Conservation (phyloP, 441 rosid genomes). For the Brassica hybrid region DNA sequence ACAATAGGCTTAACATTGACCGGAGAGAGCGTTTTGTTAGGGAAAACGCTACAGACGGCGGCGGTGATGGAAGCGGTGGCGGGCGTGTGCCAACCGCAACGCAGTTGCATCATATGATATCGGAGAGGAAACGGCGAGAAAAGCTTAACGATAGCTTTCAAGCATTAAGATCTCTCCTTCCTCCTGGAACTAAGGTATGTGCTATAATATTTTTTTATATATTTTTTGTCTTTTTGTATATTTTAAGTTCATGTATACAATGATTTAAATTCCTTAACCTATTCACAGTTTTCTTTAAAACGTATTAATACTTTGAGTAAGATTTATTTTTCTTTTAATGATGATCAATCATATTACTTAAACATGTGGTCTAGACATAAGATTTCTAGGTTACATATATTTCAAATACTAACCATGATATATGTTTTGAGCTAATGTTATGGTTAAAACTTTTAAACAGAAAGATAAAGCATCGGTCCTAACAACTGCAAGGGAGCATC, state of each 20-base stretch:
- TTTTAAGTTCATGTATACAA: not conserved
- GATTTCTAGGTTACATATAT: not conserved
- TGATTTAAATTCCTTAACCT: not conserved
- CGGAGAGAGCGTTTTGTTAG: constrained; percentile 49
- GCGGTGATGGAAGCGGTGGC: constrained; percentile 20
- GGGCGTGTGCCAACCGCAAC: constrained; percentile 42
- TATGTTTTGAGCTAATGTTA: constrained; percentile 6
- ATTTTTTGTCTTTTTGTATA: not conserved
- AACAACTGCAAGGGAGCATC: constrained; percentile 50
- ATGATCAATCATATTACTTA: not conserved
- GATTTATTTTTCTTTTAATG: not conserved
- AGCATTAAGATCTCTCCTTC: constrained; percentile 74
- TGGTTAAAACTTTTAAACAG: constrained; percentile 40
- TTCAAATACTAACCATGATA: not conserved
- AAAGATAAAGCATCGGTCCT: constrained; percentile 78
- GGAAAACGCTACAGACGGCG: constrained; percentile 14
- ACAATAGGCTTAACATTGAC: constrained; percentile 40
- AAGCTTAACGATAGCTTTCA: constrained; percentile 79
- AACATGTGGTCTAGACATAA: not conserved
- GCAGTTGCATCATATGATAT: constrained; percentile 81
- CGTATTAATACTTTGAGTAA: not conserved
- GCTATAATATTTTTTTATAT: not conserved
- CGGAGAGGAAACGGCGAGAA: constrained; percentile 84
- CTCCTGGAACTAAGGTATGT: constrained; percentile 75
- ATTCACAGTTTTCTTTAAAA: not conserved